Conservation (phyloP, 208 protist species). For the Wallacemonas rigidus region DNA sequence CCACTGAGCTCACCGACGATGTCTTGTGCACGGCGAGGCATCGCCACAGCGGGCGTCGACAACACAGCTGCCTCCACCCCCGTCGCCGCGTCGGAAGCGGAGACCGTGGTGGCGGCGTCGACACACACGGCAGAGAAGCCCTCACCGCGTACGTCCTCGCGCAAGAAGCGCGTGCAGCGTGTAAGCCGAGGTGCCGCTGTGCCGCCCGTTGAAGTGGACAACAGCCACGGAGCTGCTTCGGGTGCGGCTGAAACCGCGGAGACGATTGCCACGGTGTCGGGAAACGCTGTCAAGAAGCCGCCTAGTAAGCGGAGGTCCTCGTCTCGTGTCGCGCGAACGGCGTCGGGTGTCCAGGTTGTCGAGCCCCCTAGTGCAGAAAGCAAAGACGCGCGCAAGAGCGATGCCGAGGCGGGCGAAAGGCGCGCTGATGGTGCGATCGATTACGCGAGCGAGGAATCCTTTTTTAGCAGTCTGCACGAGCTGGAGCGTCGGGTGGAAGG, state of each 20-base stretch:
- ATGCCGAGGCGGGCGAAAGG: no score
- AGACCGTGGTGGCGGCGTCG: constrained; percentile 6
- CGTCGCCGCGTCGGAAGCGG: not conserved
- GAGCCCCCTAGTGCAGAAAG: not conserved
- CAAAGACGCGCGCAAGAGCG: no score
- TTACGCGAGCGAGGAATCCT: constrained; percentile 15
- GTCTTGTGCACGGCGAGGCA: not conserved
- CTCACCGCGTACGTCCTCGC: not conserved
- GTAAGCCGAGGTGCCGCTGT: not conserved
- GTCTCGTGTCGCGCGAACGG: not conserved
- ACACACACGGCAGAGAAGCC: not conserved
- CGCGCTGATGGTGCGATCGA: not conserved
- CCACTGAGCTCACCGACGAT: not conserved
- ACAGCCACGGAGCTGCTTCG: not conserved
- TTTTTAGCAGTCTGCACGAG: constrained; percentile 19
- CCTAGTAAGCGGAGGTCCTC: not conserved
- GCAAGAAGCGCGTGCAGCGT: constrained; percentile 16
- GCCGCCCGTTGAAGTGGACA: constrained; percentile 5
- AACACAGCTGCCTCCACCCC: not conserved
- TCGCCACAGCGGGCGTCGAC: not conserved
- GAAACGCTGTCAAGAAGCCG: no score
- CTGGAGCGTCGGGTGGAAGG: not conserved
- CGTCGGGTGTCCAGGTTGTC: not conserved
- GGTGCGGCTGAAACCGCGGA: no score
- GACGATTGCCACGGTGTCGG: no score